phyloP scores from a whole-genome alignment of 768 basidiomycete genomes.

The Auricularia sp. region DNA sequence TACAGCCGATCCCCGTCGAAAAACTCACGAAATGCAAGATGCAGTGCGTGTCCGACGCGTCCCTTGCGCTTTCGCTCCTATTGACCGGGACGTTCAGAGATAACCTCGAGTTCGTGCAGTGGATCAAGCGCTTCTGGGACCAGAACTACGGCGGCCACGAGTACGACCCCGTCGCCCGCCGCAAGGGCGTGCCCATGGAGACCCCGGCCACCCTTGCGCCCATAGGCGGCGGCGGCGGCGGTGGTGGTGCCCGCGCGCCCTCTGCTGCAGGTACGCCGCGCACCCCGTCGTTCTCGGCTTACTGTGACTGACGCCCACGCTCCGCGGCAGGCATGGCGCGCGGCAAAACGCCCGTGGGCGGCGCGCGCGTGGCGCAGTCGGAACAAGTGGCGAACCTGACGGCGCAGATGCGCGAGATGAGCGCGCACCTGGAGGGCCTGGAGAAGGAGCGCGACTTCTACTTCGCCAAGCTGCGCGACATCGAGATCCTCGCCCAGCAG shows the following conservation, averaged over 20 bases:
- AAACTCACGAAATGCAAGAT: slow-evolving; percentile 95
- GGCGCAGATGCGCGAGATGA: slow-evolving; percentile 58
- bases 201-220: slow-evolving; percentile 73
- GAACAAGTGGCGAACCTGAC: slow-evolving; percentile 44
- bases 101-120: slow-evolving; percentile 97
- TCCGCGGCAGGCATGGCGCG: slow-evolving; percentile 25
- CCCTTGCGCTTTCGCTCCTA: not conserved
- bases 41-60: slow-evolving; percentile 55
- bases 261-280: not conserved
- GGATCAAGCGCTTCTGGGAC: slow-evolving; percentile 96
- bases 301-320: too few relatives aligned
- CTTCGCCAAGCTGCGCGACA: slow-evolving; percentile 95
- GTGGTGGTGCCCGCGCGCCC: not conserved
- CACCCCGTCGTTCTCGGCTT: too few relatives aligned
- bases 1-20: slow-evolving; percentile 89
- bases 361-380: slow-evolving; percentile 51
- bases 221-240: slow-evolving; percentile 20
- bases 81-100: slow-evolving; percentile 41
- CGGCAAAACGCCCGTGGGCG: slow-evolving; percentile 64
- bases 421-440: slow-evolving; percentile 71
- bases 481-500: slow-evolving; percentile 86
- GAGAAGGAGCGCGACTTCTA: slow-evolving; percentile 99
- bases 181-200: slow-evolving; percentile 69
- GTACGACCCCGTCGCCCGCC: slow-evolving; percentile 77
- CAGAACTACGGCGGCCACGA: slow-evolving; percentile 76